Conservation (phyloP, 768 basidiomycete species). For the Auricularia heimuer region DNA sequence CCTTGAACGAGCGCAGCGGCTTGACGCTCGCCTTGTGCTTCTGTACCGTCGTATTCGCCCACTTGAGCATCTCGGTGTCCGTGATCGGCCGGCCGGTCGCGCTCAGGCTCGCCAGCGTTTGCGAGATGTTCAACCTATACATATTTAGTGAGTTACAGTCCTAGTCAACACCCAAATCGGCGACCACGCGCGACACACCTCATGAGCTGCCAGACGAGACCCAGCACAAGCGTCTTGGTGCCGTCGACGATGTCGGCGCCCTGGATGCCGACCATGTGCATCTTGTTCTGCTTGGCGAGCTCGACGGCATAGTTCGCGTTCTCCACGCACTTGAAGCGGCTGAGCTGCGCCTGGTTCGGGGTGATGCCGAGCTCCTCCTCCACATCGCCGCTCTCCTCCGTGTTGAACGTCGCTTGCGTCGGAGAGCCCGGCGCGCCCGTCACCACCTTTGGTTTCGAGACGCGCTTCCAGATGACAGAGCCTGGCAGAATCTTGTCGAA, state of each 20-base stretch:
- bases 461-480: constrained; percentile 87
- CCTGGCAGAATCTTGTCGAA: constrained; percentile 95
- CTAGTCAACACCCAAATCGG: constrained; percentile 11
- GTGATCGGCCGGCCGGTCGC: constrained; percentile 72
- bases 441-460: constrained; percentile 84
- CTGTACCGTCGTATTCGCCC: constrained; percentile 89
- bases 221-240: constrained; percentile 84
- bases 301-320: constrained; percentile 97
- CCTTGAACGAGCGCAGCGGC: constrained; percentile 87
- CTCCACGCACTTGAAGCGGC: constrained; percentile 95
- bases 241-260: constrained; percentile 96
- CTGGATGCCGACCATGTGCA: constrained; percentile 96
- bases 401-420: constrained; percentile 24
- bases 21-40: constrained; percentile 47
- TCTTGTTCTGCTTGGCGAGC: constrained; percentile 81
- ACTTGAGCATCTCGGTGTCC: constrained; percentile 89
- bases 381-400: constrained; percentile 49
- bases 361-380: constrained; percentile 62
- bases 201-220: constrained; percentile 98
- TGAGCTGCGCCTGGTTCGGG: constrained; percentile 74
- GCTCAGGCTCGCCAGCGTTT: constrained; percentile 71
- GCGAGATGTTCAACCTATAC: constrained; percentile 62
- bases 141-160: too few species aligned
- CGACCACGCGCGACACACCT: constrained; percentile 35
- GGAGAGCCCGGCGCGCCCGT: constrained; percentile 25